Conservation (phyloP, 2,329 filamentous ascomycete genomes). For the Venturiaceae sp. region DNA sequence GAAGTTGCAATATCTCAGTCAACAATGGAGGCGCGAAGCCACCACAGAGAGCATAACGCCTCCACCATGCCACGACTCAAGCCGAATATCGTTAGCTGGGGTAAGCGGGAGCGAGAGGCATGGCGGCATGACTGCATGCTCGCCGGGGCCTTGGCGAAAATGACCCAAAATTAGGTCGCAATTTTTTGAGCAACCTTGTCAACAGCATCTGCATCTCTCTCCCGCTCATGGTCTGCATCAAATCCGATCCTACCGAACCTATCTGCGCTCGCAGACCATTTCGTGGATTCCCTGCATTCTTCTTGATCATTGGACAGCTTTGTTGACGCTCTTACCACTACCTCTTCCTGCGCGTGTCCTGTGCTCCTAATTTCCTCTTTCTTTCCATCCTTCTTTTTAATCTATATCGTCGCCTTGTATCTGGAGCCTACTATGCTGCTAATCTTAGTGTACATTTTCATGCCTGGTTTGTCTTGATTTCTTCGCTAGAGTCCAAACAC, state of each 20-base stretch:
- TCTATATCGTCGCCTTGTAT: background rate
- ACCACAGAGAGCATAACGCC: background rate
- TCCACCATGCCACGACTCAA: background rate
- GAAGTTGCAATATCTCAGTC: no score
- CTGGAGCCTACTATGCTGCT: background rate
- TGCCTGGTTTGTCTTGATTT: background rate
- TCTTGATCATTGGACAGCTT: background rate
- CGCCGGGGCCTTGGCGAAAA: background rate
- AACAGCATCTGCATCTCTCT: background rate
- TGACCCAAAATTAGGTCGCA: background rate
- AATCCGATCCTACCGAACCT: background rate
- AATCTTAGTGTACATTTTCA: background rate
- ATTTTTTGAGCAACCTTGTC: background rate
- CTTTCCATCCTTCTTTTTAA: background rate
- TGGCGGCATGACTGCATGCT: background rate
- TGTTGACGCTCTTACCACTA: background rate
- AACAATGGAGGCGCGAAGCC: no score
- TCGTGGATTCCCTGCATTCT: background rate
- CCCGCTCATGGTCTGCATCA: background rate
- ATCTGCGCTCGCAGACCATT: background rate
- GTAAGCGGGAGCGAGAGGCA: background rate
- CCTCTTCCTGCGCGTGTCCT: background rate
- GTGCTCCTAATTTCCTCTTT: background rate
- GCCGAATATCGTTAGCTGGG: background rate
- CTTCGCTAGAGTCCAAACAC: background rate